Base-by-base conservation (phyloP, 2,329 filamentous ascomycete species). In the Fusarium proliferatum region DNA sequence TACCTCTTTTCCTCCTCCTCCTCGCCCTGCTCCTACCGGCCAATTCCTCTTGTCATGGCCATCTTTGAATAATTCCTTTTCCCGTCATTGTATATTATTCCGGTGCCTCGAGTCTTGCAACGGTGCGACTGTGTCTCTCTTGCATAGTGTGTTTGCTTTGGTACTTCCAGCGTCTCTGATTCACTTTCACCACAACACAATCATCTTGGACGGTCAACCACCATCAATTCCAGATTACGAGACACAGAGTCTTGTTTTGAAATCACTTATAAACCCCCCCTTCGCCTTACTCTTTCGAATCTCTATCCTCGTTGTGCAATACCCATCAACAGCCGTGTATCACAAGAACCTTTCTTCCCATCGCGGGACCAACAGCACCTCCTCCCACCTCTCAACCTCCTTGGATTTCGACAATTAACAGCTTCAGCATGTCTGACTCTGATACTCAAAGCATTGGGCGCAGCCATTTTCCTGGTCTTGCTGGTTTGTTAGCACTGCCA, bases 31-130 rank as follows among this genome's bases (percentile, higher is more conserved):
- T 73, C 61, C 48, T 33, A 73, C 64, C 70, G 66, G 72, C 70
- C 73, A 73, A 72, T 75, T 79, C 69, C 59, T 71, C 64, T 67
- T 78, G 68, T 62, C 61, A 78, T 78, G 76, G 77, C 74, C 74
- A 62, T 76, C 67, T 76, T 70, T 76, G 69, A 76, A 72, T 78
- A 78, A 71, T 77, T 73, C 62, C 43, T 41, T 75, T 78, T 77
- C 67, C 70, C 69, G 53, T 77, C 67, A 59, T 73, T 74, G 68
- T 78, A 76, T 73, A 78, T 73, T 78, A 74, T 75, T 73, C 66
- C 60, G 68, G 64, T 73, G 67, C 64, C 60, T 67, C 63, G 68
- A 74, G 48, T 73, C 63, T 73, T 64, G 49, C 68, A 65, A 70
- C 66, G 56, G 69, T 74, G 56, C 69, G 70, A 66, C 64, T 77